Percentiles rank a stretch among this genome's conserved stretches.
phyloP scores from a whole-genome alignment of 148 eudicot species.

The Amaranthus palmeri region DNA sequence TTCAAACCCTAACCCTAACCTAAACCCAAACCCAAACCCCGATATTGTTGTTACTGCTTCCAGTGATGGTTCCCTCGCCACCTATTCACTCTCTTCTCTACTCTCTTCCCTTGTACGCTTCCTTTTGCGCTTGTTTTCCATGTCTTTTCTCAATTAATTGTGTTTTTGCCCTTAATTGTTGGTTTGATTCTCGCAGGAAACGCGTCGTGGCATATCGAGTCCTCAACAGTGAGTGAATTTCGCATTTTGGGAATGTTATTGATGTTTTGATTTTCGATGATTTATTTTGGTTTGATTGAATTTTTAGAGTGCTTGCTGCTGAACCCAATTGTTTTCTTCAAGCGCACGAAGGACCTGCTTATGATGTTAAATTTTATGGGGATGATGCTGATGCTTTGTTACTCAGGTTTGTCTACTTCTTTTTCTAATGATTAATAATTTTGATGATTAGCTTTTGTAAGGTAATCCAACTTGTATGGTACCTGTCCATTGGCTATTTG shows the following conservation, averaged over 20 bases:
- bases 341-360: constrained; percentile 94
- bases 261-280: neutral
- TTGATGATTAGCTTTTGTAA: neutral
- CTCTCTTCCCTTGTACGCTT: constrained; percentile 41
- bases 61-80: constrained; percentile 75
- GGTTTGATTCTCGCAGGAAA: constrained; percentile 33
- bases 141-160: neutral
- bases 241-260: neutral
- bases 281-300: constrained; percentile 27
- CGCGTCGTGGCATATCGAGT: constrained; percentile 25
- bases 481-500: too few species aligned
- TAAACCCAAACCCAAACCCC: constrained; percentile 43
- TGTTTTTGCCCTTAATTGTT: neutral
- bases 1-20: constrained; percentile 14
- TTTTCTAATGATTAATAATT: neutral
- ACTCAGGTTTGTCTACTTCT: constrained; percentile 49
- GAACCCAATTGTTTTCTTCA: constrained; percentile 56
- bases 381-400: constrained; percentile 57
- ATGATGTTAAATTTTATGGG: constrained; percentile 82
- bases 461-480: neutral
- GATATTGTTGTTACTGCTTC: constrained; percentile 75
- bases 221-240: constrained; percentile 41
- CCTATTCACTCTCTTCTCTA: constrained; percentile 68
- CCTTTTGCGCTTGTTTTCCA: neutral
- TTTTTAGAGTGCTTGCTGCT: constrained; percentile 35